Base-by-base conservation (phyloP, 140 eudicot species). In the Anethum foeniculum region DNA sequence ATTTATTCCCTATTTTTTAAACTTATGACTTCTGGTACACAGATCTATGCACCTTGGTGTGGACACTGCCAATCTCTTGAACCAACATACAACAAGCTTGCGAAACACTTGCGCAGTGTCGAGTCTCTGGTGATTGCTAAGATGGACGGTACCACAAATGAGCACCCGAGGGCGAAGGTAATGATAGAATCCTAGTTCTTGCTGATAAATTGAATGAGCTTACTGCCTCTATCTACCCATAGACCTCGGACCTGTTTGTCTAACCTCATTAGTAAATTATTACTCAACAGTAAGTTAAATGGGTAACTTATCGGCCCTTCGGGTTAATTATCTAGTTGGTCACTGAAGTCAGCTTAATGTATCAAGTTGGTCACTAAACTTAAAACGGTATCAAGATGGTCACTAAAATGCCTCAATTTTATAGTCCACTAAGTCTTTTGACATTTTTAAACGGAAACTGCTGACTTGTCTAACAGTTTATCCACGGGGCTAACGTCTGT, bases 41-140 rank as follows among this genome's bases (percentile, higher is more conserved):
- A 95, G 99, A 86, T 95, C 52, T 95, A 92, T 87, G 99, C 99
- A 67, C 97, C 99, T 56, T 95, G 99, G 99, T 95, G 99, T 67
- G 95, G 97, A 23, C 99, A 95, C 82, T 95, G 97, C 82, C 95
- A 88, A 85, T 79, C 95, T 77, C 89, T 95, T 43, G 99, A 92
- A 82, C 97, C 99, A 76, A 89, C 91, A 48, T 95, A 90, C 91
- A 95, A 85, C 89, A 89, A 91, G 79, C 97, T 95, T 68, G 99
- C 96, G 28, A 95, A 83, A 76, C 97, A 95, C 88, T 87, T 95
- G 77, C 89, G 88, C 0, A 86, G 90, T 51, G 41, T 95, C 54
- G 92, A 95, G 46, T 89, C 97, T 27, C 86, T 95, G 21, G 86
- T 92, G 44, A 83, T 95, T 12, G 97, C 97, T 51, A 95, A 95